Base-by-base conservation (phyloP, 2,329 filamentous ascomycete species). In the Epicoccum sorghinum region DNA sequence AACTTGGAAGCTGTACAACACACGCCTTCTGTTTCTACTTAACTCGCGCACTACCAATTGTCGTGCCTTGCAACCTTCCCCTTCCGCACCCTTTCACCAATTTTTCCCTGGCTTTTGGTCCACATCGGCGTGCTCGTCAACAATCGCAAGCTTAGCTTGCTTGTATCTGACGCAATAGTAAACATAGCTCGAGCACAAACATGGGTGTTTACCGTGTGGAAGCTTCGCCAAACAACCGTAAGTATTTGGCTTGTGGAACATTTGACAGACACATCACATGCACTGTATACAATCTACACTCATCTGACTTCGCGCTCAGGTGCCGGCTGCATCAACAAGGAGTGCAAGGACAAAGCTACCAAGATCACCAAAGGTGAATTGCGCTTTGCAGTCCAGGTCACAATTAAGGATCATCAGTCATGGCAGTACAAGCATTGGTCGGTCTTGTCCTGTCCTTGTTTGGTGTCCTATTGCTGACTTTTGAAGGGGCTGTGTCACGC, bases 351-450 rank as follows among this genome's bases (percentile, higher is more conserved):
- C 2, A 77, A 77, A 1, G 79, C 70, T 1, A 70, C 82, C 67
- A 96, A 96, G 77, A 91, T 96, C 68, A 62, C 68, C 24, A 96
- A 96, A 43, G 67, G 66, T 38, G 77, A 91, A 61, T 78, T 96
- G 3, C 89, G 93, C 50, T 84, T 92, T 47, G 93, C 90, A 37
- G 83, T 82, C 22, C 90, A 88, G 80, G 83, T 96, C 59, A 83
- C 83, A 7, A 83, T 88, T 61, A 46, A 78, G 0, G 78, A 79
- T 1, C 82, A 87, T 67, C 84, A 84, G 37, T 82, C 82, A 67
- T 96, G 86, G 85, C 75, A 79, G 52, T 98, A 89, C 87, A 89
- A 88, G 70, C 93, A 98, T 73, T 97, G 93, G 93, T 96, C 81
- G 69, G 83, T 14, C 3, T 8, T 7, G 4, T 39, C 7, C 8